phyloP scores from a whole-genome alignment of 1,139 yeast genomes.

The Yamadazyma taylorii region DNA sequence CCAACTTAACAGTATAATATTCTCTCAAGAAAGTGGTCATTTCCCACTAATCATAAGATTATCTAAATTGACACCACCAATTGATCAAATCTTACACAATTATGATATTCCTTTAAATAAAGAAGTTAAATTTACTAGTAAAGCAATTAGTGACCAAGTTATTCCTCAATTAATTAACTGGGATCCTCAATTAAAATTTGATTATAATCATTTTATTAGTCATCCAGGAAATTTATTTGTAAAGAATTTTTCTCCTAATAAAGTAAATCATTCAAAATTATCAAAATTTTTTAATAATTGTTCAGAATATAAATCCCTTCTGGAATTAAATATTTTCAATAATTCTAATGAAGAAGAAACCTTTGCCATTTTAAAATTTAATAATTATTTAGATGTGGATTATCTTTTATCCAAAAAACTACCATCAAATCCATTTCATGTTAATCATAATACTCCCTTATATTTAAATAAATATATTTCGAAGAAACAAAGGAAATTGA shows the following conservation, averaged over 20 bases:
- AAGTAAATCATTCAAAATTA: constrained; percentile 21
- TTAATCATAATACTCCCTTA: constrained; percentile 20
- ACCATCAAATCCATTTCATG: constrained; percentile 35
- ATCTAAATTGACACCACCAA: constrained; percentile 3
- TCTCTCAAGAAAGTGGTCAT: constrained; percentile 10
- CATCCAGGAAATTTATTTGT: constrained; percentile 69
- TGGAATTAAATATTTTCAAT: constrained; percentile 30
- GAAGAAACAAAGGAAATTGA: constrained; percentile 25
- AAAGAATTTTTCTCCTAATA: constrained; percentile 38
- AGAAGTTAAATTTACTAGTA: constrained; percentile 8
- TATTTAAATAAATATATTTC: constrained; percentile 31
- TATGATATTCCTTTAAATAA: constrained; percentile 5
- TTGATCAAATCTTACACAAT: constrained; percentile 1
- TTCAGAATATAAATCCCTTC: constrained; percentile 27
- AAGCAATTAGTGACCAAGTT: constrained; percentile 9
- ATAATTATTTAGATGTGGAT: constrained; percentile 39
- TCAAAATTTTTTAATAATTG: constrained; percentile 25
- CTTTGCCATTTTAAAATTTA: constrained; percentile 38
- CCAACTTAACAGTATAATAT: constrained; percentile 10
- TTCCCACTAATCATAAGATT: constrained; percentile 12
- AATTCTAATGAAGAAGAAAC: constrained; percentile 19
- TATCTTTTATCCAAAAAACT: constrained; percentile 22
- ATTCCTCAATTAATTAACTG: constrained; percentile 10
- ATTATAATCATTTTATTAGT: constrained; percentile 47
- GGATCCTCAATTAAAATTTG: constrained; percentile 15